phyloP scores from a whole-genome alignment of 2,329 filamentous ascomycete genomes.

The Akanthomyces lecanii region DNA sequence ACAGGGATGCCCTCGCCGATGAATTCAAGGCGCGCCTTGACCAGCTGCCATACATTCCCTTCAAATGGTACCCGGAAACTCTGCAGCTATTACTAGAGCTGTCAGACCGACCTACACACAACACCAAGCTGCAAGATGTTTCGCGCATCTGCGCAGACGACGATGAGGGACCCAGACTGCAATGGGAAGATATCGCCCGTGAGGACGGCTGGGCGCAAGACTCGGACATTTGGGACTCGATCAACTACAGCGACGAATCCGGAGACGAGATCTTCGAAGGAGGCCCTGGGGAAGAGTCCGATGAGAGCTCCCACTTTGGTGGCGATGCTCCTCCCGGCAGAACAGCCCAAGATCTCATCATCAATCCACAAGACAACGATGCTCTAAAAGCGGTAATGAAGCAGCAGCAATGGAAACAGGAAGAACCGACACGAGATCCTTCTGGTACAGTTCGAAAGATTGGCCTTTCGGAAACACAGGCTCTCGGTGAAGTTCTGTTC shows the following conservation, averaged over 20 bases:
- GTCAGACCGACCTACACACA: slow-evolving; percentile 72
- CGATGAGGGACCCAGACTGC: slow-evolving; percentile 48
- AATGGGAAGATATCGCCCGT: slow-evolving; percentile 73
- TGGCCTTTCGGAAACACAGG: slow-evolving; percentile 64
- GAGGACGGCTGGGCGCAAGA: slow-evolving; percentile 71
- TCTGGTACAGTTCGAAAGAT: slow-evolving; percentile 35
- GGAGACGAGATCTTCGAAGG: slow-evolving; percentile 42
- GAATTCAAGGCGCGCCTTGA: slow-evolving; percentile 57
- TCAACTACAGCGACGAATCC: slow-evolving; percentile 65
- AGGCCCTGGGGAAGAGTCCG: slow-evolving; percentile 36
- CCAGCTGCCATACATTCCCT: slow-evolving; percentile 49
- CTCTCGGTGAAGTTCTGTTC: slow-evolving; percentile 72
- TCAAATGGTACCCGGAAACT: slow-evolving; percentile 73
- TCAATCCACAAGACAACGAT: slow-evolving; percentile 31
- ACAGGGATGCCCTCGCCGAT: slow-evolving; percentile 74
- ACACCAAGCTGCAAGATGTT: slow-evolving; percentile 63
- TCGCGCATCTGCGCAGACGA: slow-evolving; percentile 44
- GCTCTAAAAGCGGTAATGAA: slow-evolving; percentile 29
- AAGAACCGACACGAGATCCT: slow-evolving; percentile 33
- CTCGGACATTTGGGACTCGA: slow-evolving; percentile 64
- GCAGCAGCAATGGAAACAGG: slow-evolving; percentile 34
- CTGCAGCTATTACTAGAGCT: slow-evolving; percentile 75
- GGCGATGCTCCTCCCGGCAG: slow-evolving; percentile 27
- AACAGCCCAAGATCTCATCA: slow-evolving; percentile 32
- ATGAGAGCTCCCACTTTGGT: slow-evolving; percentile 29